phyloP scores from a whole-genome alignment of 2,329 filamentous ascomycete genomes.

The Sarocladiaceae sp. region DNA sequence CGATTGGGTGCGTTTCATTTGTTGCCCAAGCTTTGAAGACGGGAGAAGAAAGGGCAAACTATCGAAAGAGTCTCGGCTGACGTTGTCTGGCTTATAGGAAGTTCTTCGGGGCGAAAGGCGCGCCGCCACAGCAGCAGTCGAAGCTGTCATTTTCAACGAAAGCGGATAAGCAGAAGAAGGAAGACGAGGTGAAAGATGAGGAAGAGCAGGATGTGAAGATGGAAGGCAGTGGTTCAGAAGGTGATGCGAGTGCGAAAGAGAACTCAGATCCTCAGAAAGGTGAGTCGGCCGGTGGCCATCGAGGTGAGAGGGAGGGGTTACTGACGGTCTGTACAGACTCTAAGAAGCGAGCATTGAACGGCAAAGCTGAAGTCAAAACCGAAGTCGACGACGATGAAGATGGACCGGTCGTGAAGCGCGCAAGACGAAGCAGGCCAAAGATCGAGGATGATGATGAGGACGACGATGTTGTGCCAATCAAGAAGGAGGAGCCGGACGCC shows the following conservation, averaged over 20 bases:
- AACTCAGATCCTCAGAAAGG: slow-evolving; percentile 35
- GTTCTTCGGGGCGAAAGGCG: slow-evolving; percentile 68
- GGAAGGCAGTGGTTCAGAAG: slow-evolving; percentile 12
- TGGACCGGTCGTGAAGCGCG: slow-evolving; percentile 57
- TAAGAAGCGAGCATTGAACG: slow-evolving; percentile 37
- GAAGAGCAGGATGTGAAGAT: slow-evolving; percentile 21
- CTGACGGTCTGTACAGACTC: slow-evolving; percentile 22
- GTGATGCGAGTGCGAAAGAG: slow-evolving; percentile 28
- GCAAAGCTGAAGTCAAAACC: slow-evolving; percentile 14
- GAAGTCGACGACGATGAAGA: slow-evolving; percentile 46
- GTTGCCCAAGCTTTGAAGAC: too few relatives aligned
- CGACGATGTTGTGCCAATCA: slow-evolving; percentile 24
- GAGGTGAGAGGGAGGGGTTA: not conserved
- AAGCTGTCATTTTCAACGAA: slow-evolving; percentile 72
- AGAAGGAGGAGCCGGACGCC: slow-evolving; percentile 12
- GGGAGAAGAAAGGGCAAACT: too few relatives aligned
- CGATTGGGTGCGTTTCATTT: slow-evolving; percentile 58
- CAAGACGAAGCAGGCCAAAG: slow-evolving; percentile 41
- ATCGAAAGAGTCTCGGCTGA: slow-evolving; percentile 11
- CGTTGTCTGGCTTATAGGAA: slow-evolving; percentile 51
- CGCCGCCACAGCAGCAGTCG: slow-evolving; percentile 64
- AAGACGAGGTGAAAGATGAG: slow-evolving; percentile 22
- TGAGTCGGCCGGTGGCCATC: slow-evolving; percentile 16
- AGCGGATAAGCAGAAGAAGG: slow-evolving; percentile 24
- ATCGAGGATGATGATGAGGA: slow-evolving; percentile 51